phyloP scores from a whole-genome alignment of 176 grass and related monocot genomes.

The Calamus simplicifolius region DNA sequence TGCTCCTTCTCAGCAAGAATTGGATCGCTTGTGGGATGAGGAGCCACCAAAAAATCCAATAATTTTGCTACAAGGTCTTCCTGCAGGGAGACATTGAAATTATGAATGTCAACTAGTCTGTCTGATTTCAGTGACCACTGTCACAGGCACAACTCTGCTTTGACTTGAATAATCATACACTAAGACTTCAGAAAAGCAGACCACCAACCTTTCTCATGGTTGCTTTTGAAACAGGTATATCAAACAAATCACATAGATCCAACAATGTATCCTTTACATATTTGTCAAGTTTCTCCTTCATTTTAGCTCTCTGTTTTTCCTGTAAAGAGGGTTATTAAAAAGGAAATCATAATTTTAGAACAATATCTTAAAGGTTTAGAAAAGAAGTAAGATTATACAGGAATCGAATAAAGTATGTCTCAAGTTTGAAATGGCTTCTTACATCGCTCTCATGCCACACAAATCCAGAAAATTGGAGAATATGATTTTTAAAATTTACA shows the following conservation, averaged over 20 bases:
- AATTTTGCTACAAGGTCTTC: slow-evolving; percentile 83
- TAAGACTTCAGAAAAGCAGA: slow-evolving; percentile 1
- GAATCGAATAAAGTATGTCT: too few species aligned
- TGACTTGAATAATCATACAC: too few species aligned
- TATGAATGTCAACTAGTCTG: too few species aligned
- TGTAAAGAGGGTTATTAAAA: slow-evolving; percentile 26
- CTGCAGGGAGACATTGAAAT: slow-evolving; percentile 22
- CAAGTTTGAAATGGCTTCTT: slow-evolving; percentile 27
- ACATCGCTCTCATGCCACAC: slow-evolving; percentile 72
- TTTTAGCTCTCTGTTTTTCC: slow-evolving; percentile 95
- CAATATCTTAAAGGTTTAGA: too few species aligned
- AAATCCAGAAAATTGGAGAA: slow-evolving; percentile 71
- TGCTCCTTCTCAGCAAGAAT: slow-evolving; percentile 36
- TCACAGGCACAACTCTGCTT: slow-evolving; percentile 1
- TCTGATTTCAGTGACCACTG: too few species aligned
- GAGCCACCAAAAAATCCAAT: slow-evolving; percentile 90
- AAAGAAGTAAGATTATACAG: too few species aligned
- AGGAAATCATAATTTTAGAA: too few species aligned
- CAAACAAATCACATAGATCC: slow-evolving; percentile 81
- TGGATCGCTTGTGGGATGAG: slow-evolving; percentile 43
- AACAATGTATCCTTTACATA: slow-evolving; percentile 67
- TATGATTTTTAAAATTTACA: slow-evolving; percentile 51
- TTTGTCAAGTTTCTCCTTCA: slow-evolving; percentile 97
- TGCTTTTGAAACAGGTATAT: slow-evolving; percentile 71
- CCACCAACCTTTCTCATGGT: slow-evolving; percentile 60